Conservation (phyloP, 805 yeast species). For the Isabelozyma gotoi region DNA sequence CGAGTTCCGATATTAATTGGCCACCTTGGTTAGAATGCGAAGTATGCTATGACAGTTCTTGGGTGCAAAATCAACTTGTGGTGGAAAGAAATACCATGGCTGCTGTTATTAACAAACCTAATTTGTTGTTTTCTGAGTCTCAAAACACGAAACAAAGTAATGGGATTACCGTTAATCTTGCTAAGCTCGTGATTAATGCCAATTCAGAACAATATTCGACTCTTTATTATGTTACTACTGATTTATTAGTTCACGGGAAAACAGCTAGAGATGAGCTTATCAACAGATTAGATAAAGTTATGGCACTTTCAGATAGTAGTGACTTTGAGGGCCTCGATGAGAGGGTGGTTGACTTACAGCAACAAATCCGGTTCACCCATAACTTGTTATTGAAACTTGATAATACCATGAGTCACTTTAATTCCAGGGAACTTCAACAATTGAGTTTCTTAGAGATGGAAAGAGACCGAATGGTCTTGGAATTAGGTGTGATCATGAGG, state of each 20-base stretch:
- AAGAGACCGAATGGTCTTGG: slow-evolving; percentile 30
- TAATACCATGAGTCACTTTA: slow-evolving; percentile 24
- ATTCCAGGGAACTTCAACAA: slow-evolving; percentile 17
- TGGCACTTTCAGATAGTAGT: slow-evolving; percentile 33
- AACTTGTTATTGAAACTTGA: slow-evolving; percentile 42
- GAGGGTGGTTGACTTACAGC: slow-evolving; percentile 29
- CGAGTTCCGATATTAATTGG: slow-evolving; percentile 65
- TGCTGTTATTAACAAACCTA: slow-evolving; percentile 49
- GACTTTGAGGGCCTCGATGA: slow-evolving; percentile 36
- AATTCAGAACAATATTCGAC: slow-evolving; percentile 39
- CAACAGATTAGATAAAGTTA: slow-evolving; percentile 39
- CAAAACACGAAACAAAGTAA: slow-evolving; percentile 17
- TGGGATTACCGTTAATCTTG: slow-evolving; percentile 31
- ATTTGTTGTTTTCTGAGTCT: slow-evolving; percentile 44
- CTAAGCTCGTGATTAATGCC: slow-evolving; percentile 39
- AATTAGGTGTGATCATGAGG: slow-evolving; percentile 33
- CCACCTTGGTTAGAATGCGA: slow-evolving; percentile 89
- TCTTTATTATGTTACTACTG: slow-evolving; percentile 32
- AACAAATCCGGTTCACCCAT: slow-evolving; percentile 24
- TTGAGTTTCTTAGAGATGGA: slow-evolving; percentile 28
- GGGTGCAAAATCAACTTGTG: slow-evolving; percentile 27
- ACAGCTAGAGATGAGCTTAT: slow-evolving; percentile 27
- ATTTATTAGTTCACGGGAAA: slow-evolving; percentile 30
- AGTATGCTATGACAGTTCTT: slow-evolving; percentile 51
- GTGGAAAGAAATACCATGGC: slow-evolving; percentile 41